Evolutionary conservation across 2,329 filamentous ascomycete genomes (phyloP).

Genomic region (Aspergillus jensenii): DNA sequence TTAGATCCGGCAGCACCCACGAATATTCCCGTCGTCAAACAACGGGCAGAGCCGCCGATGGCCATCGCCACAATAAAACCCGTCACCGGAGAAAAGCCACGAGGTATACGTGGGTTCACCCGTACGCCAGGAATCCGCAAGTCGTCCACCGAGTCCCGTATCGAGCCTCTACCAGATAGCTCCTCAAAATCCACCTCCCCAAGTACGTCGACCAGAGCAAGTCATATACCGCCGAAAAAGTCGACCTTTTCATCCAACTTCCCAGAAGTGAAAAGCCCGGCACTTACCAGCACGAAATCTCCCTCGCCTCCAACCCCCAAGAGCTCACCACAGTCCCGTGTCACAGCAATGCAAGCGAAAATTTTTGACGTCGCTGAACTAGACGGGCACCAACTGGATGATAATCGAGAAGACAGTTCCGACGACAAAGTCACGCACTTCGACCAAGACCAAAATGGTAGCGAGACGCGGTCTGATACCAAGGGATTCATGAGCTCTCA

Average conservation of each 20-base stretch:
- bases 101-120: conserved; percentile 39
- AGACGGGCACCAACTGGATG: conserved; percentile 34
- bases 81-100: conserved; percentile 15
- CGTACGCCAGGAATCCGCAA: conserved; percentile 32
- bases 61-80: conserved; percentile 7
- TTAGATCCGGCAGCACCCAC: conserved; percentile 18
- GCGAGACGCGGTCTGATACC: conserved; percentile 3
- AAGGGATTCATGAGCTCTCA: conserved; percentile 20
- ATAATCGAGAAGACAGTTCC: conserved; percentile 6
- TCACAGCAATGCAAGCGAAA: conserved; percentile 9
- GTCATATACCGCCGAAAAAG: conserved; percentile 5
- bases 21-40: conserved; percentile 17
- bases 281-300: not conserved
- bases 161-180: conserved; percentile 19
- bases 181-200: not conserved
- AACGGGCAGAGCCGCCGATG: conserved; percentile 9
- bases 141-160: conserved; percentile 27
- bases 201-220: not conserved
- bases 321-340: not conserved
- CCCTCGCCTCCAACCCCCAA: conserved; percentile 2
- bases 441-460: conserved; percentile 16
- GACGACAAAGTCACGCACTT: conserved; percentile 23
- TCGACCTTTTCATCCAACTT: conserved; percentile 7
- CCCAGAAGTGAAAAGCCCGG: not conserved
- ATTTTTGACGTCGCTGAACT: conserved; percentile 35